These are phyloP conservation scores for Mycena sanguinolenta DNA, from an alignment of 768 basidiomycete species.

Conservation along the genomic window DNA sequence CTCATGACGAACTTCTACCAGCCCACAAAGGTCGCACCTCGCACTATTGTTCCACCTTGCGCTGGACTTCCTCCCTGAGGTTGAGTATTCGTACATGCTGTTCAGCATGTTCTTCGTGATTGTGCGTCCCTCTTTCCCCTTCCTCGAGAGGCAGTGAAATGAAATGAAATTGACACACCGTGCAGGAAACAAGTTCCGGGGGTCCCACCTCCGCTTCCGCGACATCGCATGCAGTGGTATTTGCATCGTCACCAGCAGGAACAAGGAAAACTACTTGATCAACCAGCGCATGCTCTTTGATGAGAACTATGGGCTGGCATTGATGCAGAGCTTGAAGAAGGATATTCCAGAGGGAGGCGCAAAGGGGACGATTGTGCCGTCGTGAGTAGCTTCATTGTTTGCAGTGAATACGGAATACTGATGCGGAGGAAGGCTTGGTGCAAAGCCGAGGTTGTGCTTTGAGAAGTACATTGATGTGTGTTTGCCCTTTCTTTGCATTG, in stretches of 20 bases:
- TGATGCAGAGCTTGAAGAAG: conserved; percentile 96
- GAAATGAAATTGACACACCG: background rate
- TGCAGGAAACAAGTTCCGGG: conserved; percentile 87
- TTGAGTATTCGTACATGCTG: conserved; percentile 95
- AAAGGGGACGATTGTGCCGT: conserved; percentile 96
- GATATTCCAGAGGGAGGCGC: conserved; percentile 98
- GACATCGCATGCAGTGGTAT: conserved; percentile 99
- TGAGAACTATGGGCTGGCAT: conserved; percentile 96
- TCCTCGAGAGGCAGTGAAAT: no score
- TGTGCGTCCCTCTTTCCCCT: conserved; percentile 48
- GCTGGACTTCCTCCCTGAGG: conserved; percentile 91
- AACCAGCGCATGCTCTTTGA: conserved; percentile 97
- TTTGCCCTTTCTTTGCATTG: conserved; percentile 21
- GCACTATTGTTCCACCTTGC: conserved; percentile 95
- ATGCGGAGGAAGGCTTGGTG: conserved; percentile 71
- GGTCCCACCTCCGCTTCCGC: conserved; percentile 95
- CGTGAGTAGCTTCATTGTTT: conserved; percentile 58
- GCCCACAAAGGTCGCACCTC: conserved; percentile 97
- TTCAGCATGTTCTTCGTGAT: conserved; percentile 97
- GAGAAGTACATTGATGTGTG: conserved; percentile 97
- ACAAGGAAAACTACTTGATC: conserved; percentile 96
- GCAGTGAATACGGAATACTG: background rate
- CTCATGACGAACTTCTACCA: conserved; percentile 99
- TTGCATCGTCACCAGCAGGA: conserved; percentile 94
- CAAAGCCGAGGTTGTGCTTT: conserved; percentile 87